These are phyloP conservation scores for Wallacemonas sp. DNA, from an alignment of 208 protist genomes.

Conservation along the genomic window DNA sequence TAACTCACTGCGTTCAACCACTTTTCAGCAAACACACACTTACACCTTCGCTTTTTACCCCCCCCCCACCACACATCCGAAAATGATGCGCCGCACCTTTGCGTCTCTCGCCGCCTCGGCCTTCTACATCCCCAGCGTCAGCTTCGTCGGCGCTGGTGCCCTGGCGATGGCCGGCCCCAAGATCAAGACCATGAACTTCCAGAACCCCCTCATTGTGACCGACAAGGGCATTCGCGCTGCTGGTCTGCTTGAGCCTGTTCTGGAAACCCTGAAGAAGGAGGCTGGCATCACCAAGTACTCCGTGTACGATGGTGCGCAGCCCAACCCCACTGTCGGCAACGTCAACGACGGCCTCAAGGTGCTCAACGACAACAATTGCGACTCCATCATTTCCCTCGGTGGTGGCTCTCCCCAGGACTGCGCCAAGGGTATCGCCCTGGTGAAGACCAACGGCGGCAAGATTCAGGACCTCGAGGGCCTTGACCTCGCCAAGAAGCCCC, in stretches of 20 bases:
- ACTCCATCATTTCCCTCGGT: conserved; percentile 78
- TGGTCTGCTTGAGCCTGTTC: conserved; percentile 54
- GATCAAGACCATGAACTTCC: conserved; percentile 56
- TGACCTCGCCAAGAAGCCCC: conserved; percentile 42
- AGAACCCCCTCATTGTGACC: conserved; percentile 70
- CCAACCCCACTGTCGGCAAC: conserved; percentile 65
- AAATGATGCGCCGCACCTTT: conserved; percentile 29
- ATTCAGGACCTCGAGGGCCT: conserved; percentile 65
- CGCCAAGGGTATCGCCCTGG: conserved; percentile 81
- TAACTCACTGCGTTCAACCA: conserved; percentile 10
- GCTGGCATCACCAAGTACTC: conserved; percentile 42
- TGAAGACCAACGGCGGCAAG: conserved; percentile 71
- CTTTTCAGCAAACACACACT: neutral
- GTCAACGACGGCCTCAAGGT: conserved; percentile 54
- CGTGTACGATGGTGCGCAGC: conserved; percentile 64
- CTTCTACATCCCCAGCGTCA: conserved; percentile 65
- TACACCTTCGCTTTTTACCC: neutral
- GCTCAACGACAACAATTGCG: conserved; percentile 49
- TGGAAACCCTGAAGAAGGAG: conserved; percentile 55
- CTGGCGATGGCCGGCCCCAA: conserved; percentile 58
- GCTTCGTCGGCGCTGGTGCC: conserved; percentile 58
- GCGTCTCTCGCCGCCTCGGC: conserved; percentile 41
- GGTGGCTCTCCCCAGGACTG: conserved; percentile 88
- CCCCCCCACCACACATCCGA: neutral
- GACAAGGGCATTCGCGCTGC: conserved; percentile 60